These are phyloP conservation scores for Jimgerdemannia flammicorona DNA, from an alignment of 192 early-diverging fungal species.

Conservation along the genomic window DNA sequence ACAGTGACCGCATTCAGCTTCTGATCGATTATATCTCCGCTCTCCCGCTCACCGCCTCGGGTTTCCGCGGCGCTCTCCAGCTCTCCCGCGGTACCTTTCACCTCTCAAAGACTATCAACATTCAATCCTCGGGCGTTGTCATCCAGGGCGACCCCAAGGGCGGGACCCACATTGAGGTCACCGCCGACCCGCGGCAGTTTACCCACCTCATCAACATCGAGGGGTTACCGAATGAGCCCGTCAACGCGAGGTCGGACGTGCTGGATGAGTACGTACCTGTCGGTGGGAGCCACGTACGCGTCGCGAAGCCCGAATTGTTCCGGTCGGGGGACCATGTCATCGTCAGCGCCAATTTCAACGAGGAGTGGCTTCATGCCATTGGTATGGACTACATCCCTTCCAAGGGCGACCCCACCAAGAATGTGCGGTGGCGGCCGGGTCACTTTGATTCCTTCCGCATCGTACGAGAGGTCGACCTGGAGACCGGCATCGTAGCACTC, in stretches of 20 bases:
- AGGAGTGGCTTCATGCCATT: constrained; percentile 35
- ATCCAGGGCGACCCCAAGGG: constrained; percentile 34
- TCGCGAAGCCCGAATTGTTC: constrained; percentile 7
- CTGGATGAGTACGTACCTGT: constrained; percentile 36
- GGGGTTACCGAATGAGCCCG: constrained; percentile 23
- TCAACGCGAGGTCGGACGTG: constrained; percentile 14
- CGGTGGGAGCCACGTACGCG: constrained; percentile 18
- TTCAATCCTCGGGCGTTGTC: constrained; percentile 29
- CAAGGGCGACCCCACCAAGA: constrained; percentile 18
- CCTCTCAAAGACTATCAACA: constrained; percentile 26
- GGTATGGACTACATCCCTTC: constrained; percentile 45
- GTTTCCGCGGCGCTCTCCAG: constrained; percentile 32
- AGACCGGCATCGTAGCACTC: constrained; percentile 24
- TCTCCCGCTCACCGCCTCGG: constrained; percentile 1
- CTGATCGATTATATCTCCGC: constrained; percentile 22
- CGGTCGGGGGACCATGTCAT: constrained; percentile 32
- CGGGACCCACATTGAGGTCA: constrained; percentile 33
- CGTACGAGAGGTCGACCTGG: constrained; percentile 20
- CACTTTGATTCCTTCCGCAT: constrained; percentile 28
- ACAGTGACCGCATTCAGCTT: constrained; percentile 34
- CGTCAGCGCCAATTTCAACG: constrained; percentile 32
- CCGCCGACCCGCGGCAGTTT: constrained; percentile 23
- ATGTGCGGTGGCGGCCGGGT: constrained; percentile 35
- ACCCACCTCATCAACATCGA: constrained; percentile 28
- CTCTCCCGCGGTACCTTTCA: constrained; percentile 31